These are phyloP conservation scores for Saccharomycopsis sp. DNA, from an alignment of 805 yeast species.

Conservation along the genomic window DNA sequence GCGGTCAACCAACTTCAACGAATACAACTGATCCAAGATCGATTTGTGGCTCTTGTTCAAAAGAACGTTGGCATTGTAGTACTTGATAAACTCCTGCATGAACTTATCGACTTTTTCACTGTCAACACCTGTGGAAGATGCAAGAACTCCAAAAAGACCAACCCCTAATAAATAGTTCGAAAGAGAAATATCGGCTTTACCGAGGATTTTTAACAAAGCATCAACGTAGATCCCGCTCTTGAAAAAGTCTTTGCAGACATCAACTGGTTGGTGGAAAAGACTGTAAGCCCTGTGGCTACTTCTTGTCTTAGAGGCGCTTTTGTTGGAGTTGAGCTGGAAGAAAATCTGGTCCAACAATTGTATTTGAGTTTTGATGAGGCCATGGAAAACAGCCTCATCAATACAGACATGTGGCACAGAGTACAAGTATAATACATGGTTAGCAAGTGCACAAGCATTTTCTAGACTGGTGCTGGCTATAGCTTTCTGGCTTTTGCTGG, in stretches of 20 bases:
- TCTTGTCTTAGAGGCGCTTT: neutral
- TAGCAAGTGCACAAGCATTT: neutral
- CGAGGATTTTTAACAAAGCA: neutral
- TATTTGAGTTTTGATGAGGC: neutral
- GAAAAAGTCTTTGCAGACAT: neutral
- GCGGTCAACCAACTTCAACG: constrained; percentile 33
- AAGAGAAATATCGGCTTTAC: neutral
- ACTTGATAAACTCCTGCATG: constrained; percentile 23
- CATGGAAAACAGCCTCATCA: neutral
- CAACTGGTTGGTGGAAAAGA: neutral
- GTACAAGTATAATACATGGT: neutral
- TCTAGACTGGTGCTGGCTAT: neutral
- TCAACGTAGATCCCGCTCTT: neutral
- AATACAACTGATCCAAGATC: constrained; percentile 36
- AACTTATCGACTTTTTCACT: constrained; percentile 1
- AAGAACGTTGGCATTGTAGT: constrained; percentile 36
- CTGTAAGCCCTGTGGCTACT: neutral
- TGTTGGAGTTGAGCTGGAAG: neutral
- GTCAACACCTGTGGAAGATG: constrained; percentile 8
- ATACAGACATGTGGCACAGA: neutral
- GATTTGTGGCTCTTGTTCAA: constrained; percentile 41
- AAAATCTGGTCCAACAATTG: neutral
- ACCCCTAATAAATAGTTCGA: constrained; percentile 8
- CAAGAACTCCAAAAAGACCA: constrained; percentile 1
- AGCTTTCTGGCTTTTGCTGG: neutral